Conservation (phyloP, 805 yeast species). For the Ogataea glucozyma region DNA sequence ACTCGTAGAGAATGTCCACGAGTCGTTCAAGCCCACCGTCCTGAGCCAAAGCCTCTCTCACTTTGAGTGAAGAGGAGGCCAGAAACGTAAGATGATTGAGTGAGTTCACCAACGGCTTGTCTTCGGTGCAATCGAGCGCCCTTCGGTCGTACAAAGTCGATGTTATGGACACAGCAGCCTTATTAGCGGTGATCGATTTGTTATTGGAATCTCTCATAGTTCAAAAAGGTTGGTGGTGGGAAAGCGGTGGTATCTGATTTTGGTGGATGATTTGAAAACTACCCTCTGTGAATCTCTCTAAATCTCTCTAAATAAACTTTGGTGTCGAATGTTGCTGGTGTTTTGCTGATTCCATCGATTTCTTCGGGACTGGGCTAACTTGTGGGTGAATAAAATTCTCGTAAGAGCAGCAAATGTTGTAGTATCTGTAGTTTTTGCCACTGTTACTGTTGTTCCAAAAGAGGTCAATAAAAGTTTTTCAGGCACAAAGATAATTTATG, state of each 20-base stretch:
- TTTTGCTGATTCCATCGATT: no score
- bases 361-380: no score
- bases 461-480: background rate
- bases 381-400: no score
- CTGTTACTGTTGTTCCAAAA: background rate
- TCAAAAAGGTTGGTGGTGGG: background rate
- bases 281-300: no score
- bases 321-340: background rate
- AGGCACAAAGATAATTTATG: background rate
- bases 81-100: conserved; percentile 86
- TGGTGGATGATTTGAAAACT: no score
- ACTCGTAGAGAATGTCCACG: conserved; percentile 81
- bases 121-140: conserved; percentile 87
- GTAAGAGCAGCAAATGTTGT: background rate
- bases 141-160: conserved; percentile 87
- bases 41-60: conserved; percentile 80
- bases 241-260: no score
- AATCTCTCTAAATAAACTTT: background rate
- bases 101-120: conserved; percentile 88
- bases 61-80: conserved; percentile 82
- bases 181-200: conserved; percentile 72
- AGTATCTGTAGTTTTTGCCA: background rate
- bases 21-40: conserved; percentile 94
- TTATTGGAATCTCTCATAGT: conserved; percentile 88
- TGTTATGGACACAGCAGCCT: conserved; percentile 91